phyloP scores from a whole-genome alignment of 306 rosid species.

The Amphicarpaea edgeworthii region DNA sequence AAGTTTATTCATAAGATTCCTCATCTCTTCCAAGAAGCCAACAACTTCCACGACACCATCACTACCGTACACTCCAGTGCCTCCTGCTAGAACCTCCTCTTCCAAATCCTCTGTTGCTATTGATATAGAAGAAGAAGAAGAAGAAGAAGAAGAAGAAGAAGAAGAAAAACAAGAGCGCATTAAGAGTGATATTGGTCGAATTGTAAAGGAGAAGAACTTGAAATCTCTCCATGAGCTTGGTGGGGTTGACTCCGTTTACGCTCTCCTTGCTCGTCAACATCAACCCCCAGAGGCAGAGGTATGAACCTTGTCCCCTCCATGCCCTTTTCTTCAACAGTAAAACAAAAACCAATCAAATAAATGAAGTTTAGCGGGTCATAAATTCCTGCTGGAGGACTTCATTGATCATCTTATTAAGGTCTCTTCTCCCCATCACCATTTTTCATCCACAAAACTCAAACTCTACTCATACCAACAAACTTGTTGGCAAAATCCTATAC shows the following conservation, averaged over 20 bases:
- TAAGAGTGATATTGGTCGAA: constrained; percentile 31
- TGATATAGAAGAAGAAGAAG: constrained; percentile 10
- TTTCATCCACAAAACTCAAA: too few species aligned
- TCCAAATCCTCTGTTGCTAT: neutral
- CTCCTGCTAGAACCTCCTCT: constrained; percentile 41
- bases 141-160: too few species aligned
- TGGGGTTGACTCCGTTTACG: constrained; percentile 45
- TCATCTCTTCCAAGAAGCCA: constrained; percentile 42
- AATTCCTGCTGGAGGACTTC: too few species aligned
- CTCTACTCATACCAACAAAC: too few species aligned
- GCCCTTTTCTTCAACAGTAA: neutral
- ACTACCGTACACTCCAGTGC: neutral
- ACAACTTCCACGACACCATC: neutral
- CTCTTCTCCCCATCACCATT: too few species aligned
- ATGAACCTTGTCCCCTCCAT: constrained; percentile 3
- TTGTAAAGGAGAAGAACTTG: constrained; percentile 53
- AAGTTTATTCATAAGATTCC: constrained; percentile 33
- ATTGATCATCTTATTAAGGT: too few species aligned
- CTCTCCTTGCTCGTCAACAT: constrained; percentile 33
- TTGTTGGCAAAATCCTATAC: too few species aligned
- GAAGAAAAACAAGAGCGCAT: neutral
- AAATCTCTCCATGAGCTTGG: constrained; percentile 36
- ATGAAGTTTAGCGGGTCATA: too few species aligned
- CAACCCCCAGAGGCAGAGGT: constrained; percentile 48
- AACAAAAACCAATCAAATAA: neutral